phyloP scores from a whole-genome alignment of 2,329 filamentous ascomycete genomes.

The Aspergillus brasiliensis region DNA sequence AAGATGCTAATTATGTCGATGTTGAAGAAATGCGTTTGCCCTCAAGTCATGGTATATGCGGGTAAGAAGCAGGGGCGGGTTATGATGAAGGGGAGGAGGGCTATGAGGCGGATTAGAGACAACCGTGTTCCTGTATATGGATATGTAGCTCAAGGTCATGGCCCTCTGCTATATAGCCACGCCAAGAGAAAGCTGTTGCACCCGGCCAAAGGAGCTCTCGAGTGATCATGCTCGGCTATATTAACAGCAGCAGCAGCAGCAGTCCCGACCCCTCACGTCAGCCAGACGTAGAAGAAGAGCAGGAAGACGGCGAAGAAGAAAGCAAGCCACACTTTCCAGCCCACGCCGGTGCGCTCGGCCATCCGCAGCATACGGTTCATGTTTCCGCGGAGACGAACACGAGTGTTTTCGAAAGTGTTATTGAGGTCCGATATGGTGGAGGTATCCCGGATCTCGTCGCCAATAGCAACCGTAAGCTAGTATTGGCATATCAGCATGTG shows the following conservation, averaged over 20 bases:
- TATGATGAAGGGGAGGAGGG: background rate
- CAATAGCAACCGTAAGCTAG: constrained; percentile 87
- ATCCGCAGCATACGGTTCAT: constrained; percentile 98
- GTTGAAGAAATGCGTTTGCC: background rate
- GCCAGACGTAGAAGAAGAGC: constrained; percentile 90
- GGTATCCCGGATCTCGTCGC: constrained; percentile 90
- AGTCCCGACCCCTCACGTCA: constrained; percentile 62
- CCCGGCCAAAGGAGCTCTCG: background rate
- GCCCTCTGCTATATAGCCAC: background rate
- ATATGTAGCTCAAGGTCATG: background rate
- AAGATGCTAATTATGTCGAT: background rate
- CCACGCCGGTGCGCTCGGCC: constrained; percentile 90
- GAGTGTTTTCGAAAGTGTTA: constrained; percentile 84
- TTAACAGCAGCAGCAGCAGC: background rate
- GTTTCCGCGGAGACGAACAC: constrained; percentile 78
- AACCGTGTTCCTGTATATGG: background rate
- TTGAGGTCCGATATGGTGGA: constrained; percentile 93
- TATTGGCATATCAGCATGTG: constrained; percentile 10
- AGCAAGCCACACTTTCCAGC: constrained; percentile 89
- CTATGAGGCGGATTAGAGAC: background rate
- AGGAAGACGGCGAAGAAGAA: constrained; percentile 84
- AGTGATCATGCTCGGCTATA: background rate
- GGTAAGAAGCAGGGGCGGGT: background rate
- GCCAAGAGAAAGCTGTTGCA: background rate
- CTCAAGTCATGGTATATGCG: background rate